A percentile compares a stretch with the other conserved stretches of the same genome.
These are phyloP conservation scores for Tribonema minus DNA, from an alignment of 108 stramenopile genomes.

Conservation along the genomic window DNA sequence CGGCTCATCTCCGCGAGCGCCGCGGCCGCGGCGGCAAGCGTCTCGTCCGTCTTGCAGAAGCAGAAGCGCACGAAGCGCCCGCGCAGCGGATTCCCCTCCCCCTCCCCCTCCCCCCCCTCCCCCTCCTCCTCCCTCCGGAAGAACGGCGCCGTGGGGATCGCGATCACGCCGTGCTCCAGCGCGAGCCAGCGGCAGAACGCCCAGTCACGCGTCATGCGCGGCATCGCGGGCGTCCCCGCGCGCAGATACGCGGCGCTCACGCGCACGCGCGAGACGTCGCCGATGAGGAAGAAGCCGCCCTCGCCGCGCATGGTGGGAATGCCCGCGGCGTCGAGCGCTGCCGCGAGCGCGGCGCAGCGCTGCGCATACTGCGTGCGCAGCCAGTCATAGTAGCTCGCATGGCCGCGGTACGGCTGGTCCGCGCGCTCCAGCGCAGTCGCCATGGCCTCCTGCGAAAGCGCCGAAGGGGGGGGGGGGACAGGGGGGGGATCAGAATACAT, in stretches of 20 bases:
- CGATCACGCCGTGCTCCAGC: constrained; percentile 75
- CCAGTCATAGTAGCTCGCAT: constrained; percentile 63
- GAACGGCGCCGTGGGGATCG: constrained; percentile 92
- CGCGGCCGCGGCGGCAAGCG: constrained; percentile 62
- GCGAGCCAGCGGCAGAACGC: constrained; percentile 85
- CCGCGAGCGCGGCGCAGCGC: constrained; percentile 74
- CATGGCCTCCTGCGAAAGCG: constrained; percentile 74
- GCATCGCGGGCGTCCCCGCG: constrained; percentile 52
- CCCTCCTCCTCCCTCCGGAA: constrained; percentile 57
- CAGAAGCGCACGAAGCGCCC: constrained; percentile 78
- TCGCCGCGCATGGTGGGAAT: constrained; percentile 68
- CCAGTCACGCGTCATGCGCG: constrained; percentile 65
- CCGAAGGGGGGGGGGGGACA: not conserved
- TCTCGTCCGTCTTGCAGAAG: constrained; percentile 93
- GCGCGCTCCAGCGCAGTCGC: constrained; percentile 71
- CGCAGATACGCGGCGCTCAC: constrained; percentile 56
- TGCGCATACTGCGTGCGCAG: constrained; percentile 67
- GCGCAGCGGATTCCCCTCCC: constrained; percentile 20
- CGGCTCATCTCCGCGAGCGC: constrained; percentile 52
- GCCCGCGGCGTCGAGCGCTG: constrained; percentile 64
- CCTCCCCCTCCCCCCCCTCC: not conserved
- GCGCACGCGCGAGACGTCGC: constrained; percentile 60
- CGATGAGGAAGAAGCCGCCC: constrained; percentile 93
- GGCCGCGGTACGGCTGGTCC: constrained; percentile 76
- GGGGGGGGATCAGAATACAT: too few species aligned